phyloP scores from a whole-genome alignment of 2,329 filamentous ascomycete species.

The Nemania sp. region DNA sequence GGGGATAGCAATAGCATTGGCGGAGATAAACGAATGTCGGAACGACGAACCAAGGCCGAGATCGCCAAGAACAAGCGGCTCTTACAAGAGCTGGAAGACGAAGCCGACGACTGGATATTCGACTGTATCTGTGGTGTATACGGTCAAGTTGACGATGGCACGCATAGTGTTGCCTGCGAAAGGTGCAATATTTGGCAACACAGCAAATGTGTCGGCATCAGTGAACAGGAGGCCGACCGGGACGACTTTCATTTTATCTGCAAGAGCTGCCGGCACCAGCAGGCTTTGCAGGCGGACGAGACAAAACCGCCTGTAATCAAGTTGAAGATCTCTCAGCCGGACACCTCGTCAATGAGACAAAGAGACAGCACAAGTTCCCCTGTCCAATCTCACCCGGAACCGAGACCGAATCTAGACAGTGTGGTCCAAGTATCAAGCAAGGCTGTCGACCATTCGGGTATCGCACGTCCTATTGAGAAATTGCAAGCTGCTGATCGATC shows the following conservation, averaged over 20 bases:
- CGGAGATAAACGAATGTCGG: constrained; percentile 68
- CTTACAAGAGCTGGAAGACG: constrained; percentile 68
- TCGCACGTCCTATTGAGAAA: constrained; percentile 17
- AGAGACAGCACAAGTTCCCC: constrained; percentile 33
- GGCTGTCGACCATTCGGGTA: constrained; percentile 19
- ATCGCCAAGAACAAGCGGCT: constrained; percentile 80
- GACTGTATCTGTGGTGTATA: constrained; percentile 92
- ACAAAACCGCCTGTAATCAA: constrained; percentile 60
- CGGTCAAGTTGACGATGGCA: constrained; percentile 91
- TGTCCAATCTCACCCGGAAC: constrained; percentile 23
- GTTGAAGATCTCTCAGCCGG: constrained; percentile 52
- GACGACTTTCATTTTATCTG: constrained; percentile 90
- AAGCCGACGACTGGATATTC: constrained; percentile 89
- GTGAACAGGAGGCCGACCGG: constrained; percentile 76
- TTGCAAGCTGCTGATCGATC: constrained; percentile 22
- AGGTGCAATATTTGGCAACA: constrained; percentile 96
- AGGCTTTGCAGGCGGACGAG: constrained; percentile 59
- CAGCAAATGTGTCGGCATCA: constrained; percentile 85
- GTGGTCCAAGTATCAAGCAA: constrained; percentile 32
- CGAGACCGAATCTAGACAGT: constrained; percentile 18
- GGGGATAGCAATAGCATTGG: constrained; percentile 70
- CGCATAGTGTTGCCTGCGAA: constrained; percentile 92
- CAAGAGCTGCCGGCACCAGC: constrained; percentile 72
- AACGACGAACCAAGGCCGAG: constrained; percentile 79
- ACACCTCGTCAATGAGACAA: constrained; percentile 32